Percentiles rank a stretch among this genome's conserved stretches.
Evolutionary conservation across 2,329 filamentous ascomycete species (phyloP).

Genomic region (Tolypocladium album): DNA sequence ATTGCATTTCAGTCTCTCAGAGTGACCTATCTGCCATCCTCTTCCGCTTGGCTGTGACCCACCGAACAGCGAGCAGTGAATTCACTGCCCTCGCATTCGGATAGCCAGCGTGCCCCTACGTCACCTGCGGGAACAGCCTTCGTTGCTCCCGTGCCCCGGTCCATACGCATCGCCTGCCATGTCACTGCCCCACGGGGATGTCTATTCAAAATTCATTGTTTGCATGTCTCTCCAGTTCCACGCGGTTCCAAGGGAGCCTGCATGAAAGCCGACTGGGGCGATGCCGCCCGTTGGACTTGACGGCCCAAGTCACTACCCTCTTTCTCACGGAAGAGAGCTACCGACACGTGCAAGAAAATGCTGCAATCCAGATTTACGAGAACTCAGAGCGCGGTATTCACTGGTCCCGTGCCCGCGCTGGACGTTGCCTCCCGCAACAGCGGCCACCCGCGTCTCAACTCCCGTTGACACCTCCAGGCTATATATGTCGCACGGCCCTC

Average conservation of each 20-base stretch:
- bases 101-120: neutral
- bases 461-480: neutral
- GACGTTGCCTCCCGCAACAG: neutral
- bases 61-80: neutral
- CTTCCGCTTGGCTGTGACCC: neutral
- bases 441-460: neutral
- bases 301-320: neutral
- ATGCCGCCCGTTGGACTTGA: neutral
- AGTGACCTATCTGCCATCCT: too few relatives aligned
- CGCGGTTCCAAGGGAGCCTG: neutral
- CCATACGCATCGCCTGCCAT: neutral
- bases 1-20: neutral
- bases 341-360: neutral
- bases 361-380: neutral
- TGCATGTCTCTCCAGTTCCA: neutral
- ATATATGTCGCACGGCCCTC: neutral
- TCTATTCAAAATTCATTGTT: neutral
- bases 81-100: neutral
- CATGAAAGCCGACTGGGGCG: neutral
- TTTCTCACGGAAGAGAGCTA: neutral
- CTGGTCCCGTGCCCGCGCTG: neutral
- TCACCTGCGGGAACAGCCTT: neutral
- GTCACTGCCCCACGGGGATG: neutral
- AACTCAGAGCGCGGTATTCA: neutral
- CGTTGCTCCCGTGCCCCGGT: neutral